Percentiles rank a stretch among this genome's conserved stretches.
Conservation (phyloP, 306 rosid species). For the Glycine soja region DNA sequence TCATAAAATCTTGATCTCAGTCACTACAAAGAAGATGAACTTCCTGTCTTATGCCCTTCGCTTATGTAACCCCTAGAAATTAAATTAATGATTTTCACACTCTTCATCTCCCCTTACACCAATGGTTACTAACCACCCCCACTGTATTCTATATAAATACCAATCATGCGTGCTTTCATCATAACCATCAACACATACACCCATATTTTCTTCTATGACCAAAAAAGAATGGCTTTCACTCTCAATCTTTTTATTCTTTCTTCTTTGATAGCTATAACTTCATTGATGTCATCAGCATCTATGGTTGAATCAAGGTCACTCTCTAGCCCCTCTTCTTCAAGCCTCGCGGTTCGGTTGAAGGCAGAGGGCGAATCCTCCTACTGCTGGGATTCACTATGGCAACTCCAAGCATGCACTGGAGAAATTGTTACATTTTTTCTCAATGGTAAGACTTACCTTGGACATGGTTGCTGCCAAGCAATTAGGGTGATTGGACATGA, state of each 20-base stretch:
- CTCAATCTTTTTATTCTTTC: neutral
- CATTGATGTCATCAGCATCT: conserved; percentile 2
- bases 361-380: neutral
- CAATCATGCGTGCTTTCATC: neutral
- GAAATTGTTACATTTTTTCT: conserved; percentile 16
- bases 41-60: neutral
- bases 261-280: neutral
- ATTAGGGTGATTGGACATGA: conserved; percentile 12
- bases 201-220: neutral
- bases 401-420: conserved; percentile 17
- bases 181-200: neutral
- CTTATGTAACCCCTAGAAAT: neutral
- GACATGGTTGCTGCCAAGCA: conserved; percentile 1
- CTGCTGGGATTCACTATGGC: conserved; percentile 9
- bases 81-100: neutral
- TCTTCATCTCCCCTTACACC: neutral
- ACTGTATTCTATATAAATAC: neutral
- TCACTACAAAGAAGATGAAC: neutral
- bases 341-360: conserved; percentile 10
- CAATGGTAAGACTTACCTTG: neutral
- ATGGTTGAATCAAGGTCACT: neutral
- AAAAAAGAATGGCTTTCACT: neutral
- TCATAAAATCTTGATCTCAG: neutral
- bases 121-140: neutral
- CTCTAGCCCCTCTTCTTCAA: neutral